Evolutionary conservation across 2,329 filamentous ascomycete genomes (phyloP), one percentile per base, ranked within the genome.

Genomic region (Lachnellula willkommii): DNA sequence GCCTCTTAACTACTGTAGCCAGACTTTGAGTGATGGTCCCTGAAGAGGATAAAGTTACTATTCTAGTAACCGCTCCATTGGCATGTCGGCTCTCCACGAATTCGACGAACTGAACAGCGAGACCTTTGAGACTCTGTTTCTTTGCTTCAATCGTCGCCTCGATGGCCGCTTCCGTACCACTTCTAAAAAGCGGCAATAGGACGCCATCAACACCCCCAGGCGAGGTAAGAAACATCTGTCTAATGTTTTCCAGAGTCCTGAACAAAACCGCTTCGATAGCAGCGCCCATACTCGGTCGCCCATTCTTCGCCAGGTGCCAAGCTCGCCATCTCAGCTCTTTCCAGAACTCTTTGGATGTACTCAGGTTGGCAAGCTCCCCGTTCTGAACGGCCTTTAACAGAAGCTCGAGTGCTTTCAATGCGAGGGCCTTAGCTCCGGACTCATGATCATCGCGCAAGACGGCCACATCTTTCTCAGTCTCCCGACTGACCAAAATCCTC

Each of bases 281-380:
- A 0, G 83, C 79, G 1, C 79, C 79, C 83, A 88, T 88, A 66
- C 79, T 84, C 59, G 84, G 82, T n/a, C 83, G 77, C 0, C 83
- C 82, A 53, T 84, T 83, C 63, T 84, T 84, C 69, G 80, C 82
- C 1, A 88, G 70, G 66, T 86, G 80, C 79, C 85, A 88, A 2
- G 77, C 80, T 2, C 74, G 75, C 71, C 80, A 76, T 14, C 80
- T 74, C n/a, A 79, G 66, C 28, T 74, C 75, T 26, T 67, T 68
- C 82, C 83, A 88, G 77, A 82, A 84, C 6, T 67, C 68, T 1
- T 75, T 64, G 20, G 67, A 50, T 17, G 52, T 58, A 3, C 59
- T 53, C 2, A 65, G 28, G 6, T 70, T 66, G 39, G 32, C 22
- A 42, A 64, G 51, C 75, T 69, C 48, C 67, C 64, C 5, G 60